Percentiles rank a stretch among this genome's conserved stretches.
phyloP scores from a whole-genome alignment of 108 stramenopile species.

The Cylindrotheca closterium region DNA sequence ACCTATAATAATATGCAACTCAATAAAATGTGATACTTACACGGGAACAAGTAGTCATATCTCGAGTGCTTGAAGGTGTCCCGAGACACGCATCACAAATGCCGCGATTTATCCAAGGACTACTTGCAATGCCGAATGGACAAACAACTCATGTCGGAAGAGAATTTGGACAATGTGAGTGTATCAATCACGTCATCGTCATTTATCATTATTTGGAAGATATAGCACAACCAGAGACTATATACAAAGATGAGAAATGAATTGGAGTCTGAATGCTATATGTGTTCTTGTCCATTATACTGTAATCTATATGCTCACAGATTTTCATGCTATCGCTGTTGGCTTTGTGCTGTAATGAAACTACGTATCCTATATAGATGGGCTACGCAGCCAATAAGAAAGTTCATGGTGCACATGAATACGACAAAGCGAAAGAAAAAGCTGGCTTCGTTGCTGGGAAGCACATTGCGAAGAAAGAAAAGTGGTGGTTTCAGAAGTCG shows the following conservation, averaged over 20 bases:
- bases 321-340: constrained; percentile 3
- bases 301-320: neutral
- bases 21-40: neutral
- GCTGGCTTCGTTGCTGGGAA: constrained; percentile 85
- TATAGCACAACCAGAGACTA: too few species aligned
- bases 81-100: constrained; percentile 79
- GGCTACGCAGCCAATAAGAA: constrained; percentile 64
- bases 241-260: too few species aligned
- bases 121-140: constrained; percentile 93
- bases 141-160: constrained; percentile 73
- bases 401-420: constrained; percentile 68
- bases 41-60: constrained; percentile 38
- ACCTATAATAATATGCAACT: too few species aligned
- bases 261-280: too few species aligned
- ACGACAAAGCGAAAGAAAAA: constrained; percentile 82
- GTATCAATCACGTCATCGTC: neutral
- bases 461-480: constrained; percentile 67
- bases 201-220: too few species aligned
- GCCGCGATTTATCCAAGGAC: constrained; percentile 70
- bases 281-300: too few species aligned
- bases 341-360: neutral
- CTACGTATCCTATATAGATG: constrained; percentile 28
- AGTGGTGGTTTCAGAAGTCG: constrained; percentile 76
- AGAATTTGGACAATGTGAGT: constrained; percentile 75
- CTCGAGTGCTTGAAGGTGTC: constrained; percentile 76